Evolutionary conservation across 2,329 filamentous ascomycete genomes (phyloP), one percentile per base, ranked within the genome.

Genomic region (Orbilia ellipsospora): DNA sequence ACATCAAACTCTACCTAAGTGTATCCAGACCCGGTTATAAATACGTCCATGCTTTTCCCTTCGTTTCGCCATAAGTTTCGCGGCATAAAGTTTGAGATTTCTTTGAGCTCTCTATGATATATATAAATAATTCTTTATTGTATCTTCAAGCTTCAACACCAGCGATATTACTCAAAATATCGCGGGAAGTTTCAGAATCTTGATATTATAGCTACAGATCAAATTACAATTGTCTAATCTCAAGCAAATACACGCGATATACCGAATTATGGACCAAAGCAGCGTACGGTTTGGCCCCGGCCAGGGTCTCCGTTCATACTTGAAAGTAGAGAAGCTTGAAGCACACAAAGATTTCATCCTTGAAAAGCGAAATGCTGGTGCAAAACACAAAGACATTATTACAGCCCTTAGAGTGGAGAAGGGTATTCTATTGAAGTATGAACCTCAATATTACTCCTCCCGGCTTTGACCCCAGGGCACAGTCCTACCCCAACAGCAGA

Each of bases 321-420:
- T 48, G 10, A 65, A 55, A 42, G 6, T 61, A 0, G 20, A 73
- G 40, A 54, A 73, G 5, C 16, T 65, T 7, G 60, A 73, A 42
- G 15, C 13, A 4, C 42, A 61, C 16, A 65, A 54, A 40, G 55
- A 28, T 4, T 65, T 65, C 23, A 44, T 73, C 1, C 20, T 60
- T 12, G 10, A 28, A 18, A 61, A 36, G 28, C 36, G 55, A n/a
- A 10, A 42, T n/a, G 60, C 68, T 0, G 60, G 67, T 7, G n/a
- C 31, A 4, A 18, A 20, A 1, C 68, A 73, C 1, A 73, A 73
- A 18, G 20, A 8, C 1, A 59, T 72, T 18, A 26, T 51, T 2
- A 13, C 26, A 3, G 59, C 60, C 8, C 31, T 73, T 3, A 54
- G 57, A 15, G 13, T 13, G 1, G 36, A 61, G 20, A 44, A 45